Evolutionary conservation across 1,284 basidiomycete genomes (phyloP).

Genomic region (Ceratobasidium sp.): DNA sequence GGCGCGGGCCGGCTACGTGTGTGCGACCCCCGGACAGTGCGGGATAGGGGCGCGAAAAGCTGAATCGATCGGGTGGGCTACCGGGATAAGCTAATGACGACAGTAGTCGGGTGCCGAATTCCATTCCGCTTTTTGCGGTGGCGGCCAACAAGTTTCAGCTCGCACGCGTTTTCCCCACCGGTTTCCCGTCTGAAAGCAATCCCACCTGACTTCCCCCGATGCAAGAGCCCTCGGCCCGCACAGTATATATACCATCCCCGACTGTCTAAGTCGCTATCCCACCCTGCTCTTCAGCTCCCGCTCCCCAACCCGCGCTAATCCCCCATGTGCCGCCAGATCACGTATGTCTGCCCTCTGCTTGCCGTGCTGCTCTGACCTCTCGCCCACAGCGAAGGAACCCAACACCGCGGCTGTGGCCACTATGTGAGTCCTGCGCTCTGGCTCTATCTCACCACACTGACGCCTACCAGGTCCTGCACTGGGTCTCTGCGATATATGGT

Average conservation of each 20-base stretch:
- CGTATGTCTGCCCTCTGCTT: slow-evolving; percentile 43
- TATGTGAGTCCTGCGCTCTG: slow-evolving; percentile 59
- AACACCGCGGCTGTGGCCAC: slow-evolving; percentile 73
- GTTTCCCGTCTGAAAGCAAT: neutral
- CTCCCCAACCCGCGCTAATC: neutral
- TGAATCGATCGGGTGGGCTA: neutral
- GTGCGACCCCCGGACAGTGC: slow-evolving; percentile 15
- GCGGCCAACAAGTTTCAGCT: slow-evolving; percentile 18
- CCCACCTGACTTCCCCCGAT: slow-evolving; percentile 4
- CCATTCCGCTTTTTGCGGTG: slow-evolving; percentile 8
- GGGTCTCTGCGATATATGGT: slow-evolving; percentile 45
- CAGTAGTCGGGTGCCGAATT: slow-evolving; percentile 19
- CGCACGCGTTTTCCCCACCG: slow-evolving; percentile 8
- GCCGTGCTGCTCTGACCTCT: neutral
- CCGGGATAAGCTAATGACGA: slow-evolving; percentile 34
- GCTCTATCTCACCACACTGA: slow-evolving; percentile 25
- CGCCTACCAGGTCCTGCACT: slow-evolving; percentile 28
- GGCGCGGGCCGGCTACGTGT: slow-evolving; percentile 27
- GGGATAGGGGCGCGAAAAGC: slow-evolving; percentile 35
- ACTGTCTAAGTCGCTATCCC: slow-evolving; percentile 8
- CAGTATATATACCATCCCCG: slow-evolving; percentile 23
- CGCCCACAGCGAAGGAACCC: slow-evolving; percentile 73
- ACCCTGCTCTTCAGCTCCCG: neutral
- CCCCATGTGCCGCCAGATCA: slow-evolving; percentile 51
- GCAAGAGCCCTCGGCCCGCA: slow-evolving; percentile 13